phyloP scores from a whole-genome alignment of 2,329 filamentous ascomycete genomes.

The Apiospora arundinis region DNA sequence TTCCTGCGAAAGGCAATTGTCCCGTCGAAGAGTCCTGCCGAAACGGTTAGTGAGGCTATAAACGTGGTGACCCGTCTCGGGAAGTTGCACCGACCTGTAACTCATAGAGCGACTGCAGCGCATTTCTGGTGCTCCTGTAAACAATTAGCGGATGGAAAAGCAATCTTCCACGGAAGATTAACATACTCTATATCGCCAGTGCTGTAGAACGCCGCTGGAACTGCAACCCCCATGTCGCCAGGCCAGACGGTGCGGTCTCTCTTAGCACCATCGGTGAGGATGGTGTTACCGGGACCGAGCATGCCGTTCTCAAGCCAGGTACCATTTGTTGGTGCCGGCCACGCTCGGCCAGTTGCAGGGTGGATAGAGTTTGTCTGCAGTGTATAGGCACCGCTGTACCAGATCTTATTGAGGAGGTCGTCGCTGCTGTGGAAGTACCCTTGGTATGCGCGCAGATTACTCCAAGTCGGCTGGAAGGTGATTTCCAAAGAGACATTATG shows the following conservation, averaged over 20 bases:
- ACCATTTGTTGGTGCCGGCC: conserved; percentile 35
- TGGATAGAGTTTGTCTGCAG: conserved; percentile 45
- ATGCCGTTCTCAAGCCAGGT: conserved; percentile 41
- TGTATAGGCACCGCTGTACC: conserved; percentile 63
- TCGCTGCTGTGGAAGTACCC: conserved; percentile 60
- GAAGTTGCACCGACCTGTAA: conserved; percentile 34
- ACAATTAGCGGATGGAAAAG: conserved; percentile 25
- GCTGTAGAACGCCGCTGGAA: conserved; percentile 57
- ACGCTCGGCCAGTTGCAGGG: conserved; percentile 35
- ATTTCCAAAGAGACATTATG: conserved; percentile 35
- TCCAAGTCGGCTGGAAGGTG: conserved; percentile 43
- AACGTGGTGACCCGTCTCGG: conserved; percentile 12
- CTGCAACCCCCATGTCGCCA: conserved; percentile 61
- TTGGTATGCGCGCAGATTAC: conserved; percentile 57
- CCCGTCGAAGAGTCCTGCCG: conserved; percentile 29
- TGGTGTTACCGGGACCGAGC: conserved; percentile 39
- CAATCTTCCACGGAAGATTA: neutral
- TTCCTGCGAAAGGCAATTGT: conserved; percentile 36
- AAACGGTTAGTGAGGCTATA: conserved; percentile 6
- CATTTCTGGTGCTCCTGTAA: conserved; percentile 50
- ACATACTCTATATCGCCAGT: conserved; percentile 49
- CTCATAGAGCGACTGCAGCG: conserved; percentile 47
- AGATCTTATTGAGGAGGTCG: conserved; percentile 58
- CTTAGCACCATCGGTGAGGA: conserved; percentile 56
- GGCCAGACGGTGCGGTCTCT: conserved; percentile 63